A percentile compares a stretch with the other conserved stretches of the same genome.
Evolutionary conservation across 169 alveolate species (phyloP).

Genomic region (Eimeria acervulina): DNA sequence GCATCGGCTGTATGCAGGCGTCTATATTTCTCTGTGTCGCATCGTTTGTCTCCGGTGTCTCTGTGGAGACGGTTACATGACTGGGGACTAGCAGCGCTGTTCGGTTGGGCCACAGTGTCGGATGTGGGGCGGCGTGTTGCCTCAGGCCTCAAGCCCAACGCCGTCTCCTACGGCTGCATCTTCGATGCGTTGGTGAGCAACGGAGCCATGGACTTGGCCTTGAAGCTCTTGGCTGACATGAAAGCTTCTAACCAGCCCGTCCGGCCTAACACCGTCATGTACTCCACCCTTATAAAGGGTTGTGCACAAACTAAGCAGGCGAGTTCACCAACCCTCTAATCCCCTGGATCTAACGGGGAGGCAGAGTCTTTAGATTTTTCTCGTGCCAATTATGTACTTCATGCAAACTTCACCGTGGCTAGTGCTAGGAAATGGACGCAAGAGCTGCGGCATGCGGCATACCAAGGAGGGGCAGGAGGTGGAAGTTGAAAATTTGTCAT

Average conservation of each 20-base stretch:
- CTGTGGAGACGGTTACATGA: background rate
- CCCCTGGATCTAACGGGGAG: background rate
- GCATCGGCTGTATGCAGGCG: background rate
- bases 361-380: background rate
- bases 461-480: background rate
- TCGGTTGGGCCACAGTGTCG: background rate
- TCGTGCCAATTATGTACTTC: background rate
- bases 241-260: constrained; percentile 87
- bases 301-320: constrained; percentile 93
- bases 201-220: constrained; percentile 93
- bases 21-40: background rate
- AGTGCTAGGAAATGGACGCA: background rate
- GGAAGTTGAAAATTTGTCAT: background rate
- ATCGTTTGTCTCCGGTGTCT: background rate
- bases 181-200: constrained; percentile 96
- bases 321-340: background rate
- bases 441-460: background rate
- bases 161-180: constrained; percentile 94
- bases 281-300: constrained; percentile 95
- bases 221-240: constrained; percentile 93
- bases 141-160: constrained; percentile 86
- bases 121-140: background rate
- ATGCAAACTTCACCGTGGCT: background rate
- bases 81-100: background rate
- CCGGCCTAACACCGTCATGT: constrained; percentile 95